Evolutionary conservation across 768 basidiomycete species (phyloP).

Genomic region (Leccinum disarticulatum): DNA sequence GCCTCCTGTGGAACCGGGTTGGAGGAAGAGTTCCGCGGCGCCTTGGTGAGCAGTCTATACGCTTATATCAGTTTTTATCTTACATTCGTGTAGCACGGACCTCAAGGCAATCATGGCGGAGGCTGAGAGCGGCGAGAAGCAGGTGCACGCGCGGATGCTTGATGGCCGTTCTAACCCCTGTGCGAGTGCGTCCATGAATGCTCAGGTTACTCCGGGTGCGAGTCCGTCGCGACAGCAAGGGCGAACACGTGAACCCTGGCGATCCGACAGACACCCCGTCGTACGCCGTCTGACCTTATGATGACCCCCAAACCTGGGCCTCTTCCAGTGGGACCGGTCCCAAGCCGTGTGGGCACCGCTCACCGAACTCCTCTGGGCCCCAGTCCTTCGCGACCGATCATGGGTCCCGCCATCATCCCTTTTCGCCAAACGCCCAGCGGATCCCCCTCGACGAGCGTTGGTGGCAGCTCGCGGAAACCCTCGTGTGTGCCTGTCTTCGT

Average conservation of each 20-base stretch:
- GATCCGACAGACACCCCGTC: conserved; percentile 9
- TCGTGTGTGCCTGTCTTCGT: conserved; percentile 42
- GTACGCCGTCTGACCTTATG: conserved; percentile 7
- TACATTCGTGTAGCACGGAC: conserved; percentile 56
- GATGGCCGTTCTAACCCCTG: not conserved
- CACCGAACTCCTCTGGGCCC: conserved; percentile 17
- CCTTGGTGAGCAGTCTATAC: conserved; percentile 46
- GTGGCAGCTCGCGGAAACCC: conserved; percentile 37
- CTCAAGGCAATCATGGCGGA: conserved; percentile 89
- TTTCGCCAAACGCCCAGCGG: conserved; percentile 41
- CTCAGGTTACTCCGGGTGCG: not conserved
- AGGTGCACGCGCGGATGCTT: not conserved
- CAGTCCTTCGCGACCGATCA: conserved; percentile 26
- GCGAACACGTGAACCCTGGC: conserved; percentile 7
- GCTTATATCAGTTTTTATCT: conserved; percentile 12
- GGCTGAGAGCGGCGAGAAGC: conserved; percentile 41
- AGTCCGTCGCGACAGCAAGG: conserved; percentile 1
- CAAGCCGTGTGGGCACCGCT: not conserved
- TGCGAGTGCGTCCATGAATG: not conserved
- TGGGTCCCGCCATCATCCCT: conserved; percentile 70
- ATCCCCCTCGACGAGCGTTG: conserved; percentile 23
- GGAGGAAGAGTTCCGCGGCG: conserved; percentile 45
- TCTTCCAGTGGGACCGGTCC: not conserved
- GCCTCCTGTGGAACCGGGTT: conserved; percentile 33
- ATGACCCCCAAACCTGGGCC: conserved; percentile 8